Percentiles rank a stretch among this genome's conserved stretches.
Evolutionary conservation across 139 green algal species (phyloP).

Genomic region (Chlamydomonas eustigma): DNA sequence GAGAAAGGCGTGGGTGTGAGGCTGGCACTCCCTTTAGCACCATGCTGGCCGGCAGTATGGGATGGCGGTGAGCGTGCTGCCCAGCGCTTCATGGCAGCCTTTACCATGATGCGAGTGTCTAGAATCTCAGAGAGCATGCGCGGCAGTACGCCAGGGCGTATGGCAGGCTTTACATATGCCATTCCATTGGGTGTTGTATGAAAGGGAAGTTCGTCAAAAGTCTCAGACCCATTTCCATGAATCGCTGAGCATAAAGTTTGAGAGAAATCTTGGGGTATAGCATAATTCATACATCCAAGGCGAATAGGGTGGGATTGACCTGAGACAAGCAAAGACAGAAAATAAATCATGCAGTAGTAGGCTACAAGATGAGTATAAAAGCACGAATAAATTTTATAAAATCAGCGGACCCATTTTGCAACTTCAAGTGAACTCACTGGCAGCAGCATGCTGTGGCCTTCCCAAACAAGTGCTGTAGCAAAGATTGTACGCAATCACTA

Average conservation of each 20-base stretch:
- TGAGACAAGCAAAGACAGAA: too few relatives aligned
- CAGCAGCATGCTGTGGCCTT: constrained; percentile 47
- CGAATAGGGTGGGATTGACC: background rate
- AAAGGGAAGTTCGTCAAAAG: too few relatives aligned
- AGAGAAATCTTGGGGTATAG: background rate
- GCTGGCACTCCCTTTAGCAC: too few relatives aligned
- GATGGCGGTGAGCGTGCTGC: background rate
- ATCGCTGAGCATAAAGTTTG: too few relatives aligned
- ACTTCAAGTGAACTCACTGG: too few relatives aligned
- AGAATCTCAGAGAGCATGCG: constrained; percentile 93
- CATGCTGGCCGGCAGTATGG: too few relatives aligned
- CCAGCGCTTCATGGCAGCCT: constrained; percentile 83
- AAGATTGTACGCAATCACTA: constrained; percentile 97
- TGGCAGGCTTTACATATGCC: constrained; percentile 61
- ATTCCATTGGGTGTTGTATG: constrained; percentile 81
- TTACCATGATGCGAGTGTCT: constrained; percentile 92
- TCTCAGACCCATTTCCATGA: too few relatives aligned
- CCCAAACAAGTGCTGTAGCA: constrained; percentile 92
- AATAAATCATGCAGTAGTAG: too few relatives aligned
- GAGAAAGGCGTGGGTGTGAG: background rate
- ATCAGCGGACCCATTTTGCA: too few relatives aligned
- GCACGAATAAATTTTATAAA: too few relatives aligned
- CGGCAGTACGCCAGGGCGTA: constrained; percentile 84
- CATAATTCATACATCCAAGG: background rate
- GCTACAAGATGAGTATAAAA: too few relatives aligned